Percentiles rank a stretch among this genome's conserved stretches.
These are phyloP conservation scores for Dorcoceras hygrometricum DNA, from an alignment of 257 asterid species.

Conservation along the genomic window DNA sequence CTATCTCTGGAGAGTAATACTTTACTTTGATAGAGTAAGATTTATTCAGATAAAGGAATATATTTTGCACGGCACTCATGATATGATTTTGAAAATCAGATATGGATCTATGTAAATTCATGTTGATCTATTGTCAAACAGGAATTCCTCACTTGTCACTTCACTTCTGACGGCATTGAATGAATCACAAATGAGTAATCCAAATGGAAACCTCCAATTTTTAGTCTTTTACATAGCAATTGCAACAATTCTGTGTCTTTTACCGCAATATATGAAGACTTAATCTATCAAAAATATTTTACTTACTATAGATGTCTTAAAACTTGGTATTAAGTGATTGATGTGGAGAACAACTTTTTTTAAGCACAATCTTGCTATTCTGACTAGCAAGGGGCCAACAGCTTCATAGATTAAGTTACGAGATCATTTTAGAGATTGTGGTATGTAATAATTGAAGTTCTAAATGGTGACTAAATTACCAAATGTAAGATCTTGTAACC, in stretches of 20 bases:
- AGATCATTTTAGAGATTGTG: not conserved
- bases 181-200: not conserved
- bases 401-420: conserved; percentile 8
- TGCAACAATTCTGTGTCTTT: too few species aligned
- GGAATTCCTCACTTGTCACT: not conserved
- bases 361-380: not conserved
- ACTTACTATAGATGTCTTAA: not conserved
- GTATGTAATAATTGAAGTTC: not conserved
- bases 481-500: not conserved
- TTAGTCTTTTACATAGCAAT: too few species aligned
- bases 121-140: not conserved
- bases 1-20: not conserved
- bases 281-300: not conserved
- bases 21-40: not conserved
- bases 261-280: not conserved
- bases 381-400: not conserved
- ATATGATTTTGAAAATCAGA: not conserved
- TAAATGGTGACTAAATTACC: not conserved
- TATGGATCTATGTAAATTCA: not conserved
- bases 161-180: not conserved
- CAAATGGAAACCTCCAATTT: not conserved
- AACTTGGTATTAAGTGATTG: conserved; percentile 11
- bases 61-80: not conserved
- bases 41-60: not conserved
- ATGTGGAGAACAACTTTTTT: not conserved